A percentile compares a stretch with the other conserved stretches of the same genome.
These are phyloP conservation scores for Stentor roeselii DNA, from an alignment of 73 alveolate genomes.

Conservation along the genomic window DNA sequence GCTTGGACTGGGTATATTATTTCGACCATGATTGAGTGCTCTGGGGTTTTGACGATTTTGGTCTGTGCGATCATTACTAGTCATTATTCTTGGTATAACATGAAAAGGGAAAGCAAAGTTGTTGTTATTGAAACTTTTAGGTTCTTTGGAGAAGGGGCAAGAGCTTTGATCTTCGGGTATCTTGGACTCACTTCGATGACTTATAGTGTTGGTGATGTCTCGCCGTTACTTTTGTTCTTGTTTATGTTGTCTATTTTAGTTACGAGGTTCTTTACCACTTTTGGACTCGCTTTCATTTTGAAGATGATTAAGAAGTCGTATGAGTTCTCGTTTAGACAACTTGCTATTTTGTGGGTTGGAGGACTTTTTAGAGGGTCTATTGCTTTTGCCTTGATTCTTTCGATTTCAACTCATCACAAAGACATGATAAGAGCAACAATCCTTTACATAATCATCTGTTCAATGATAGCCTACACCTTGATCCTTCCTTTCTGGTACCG, in stretches of 20 bases:
- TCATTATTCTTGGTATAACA: constrained; percentile 80
- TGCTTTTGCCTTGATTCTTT: constrained; percentile 83
- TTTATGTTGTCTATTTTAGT: not conserved
- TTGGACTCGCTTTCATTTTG: not conserved
- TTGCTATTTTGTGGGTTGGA: constrained; percentile 46
- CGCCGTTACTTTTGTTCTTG: not conserved
- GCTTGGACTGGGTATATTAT: constrained; percentile 72
- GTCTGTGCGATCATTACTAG: constrained; percentile 75
- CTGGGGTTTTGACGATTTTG: constrained; percentile 72
- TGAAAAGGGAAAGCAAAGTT: constrained; percentile 73
- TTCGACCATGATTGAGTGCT: constrained; percentile 60
- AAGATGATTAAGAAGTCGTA: not conserved
- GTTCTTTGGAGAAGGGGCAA: constrained; percentile 77
- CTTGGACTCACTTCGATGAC: constrained; percentile 79
- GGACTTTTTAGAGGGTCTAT: constrained; percentile 89
- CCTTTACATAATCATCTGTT: not conserved
- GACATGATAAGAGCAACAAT: constrained; percentile 30
- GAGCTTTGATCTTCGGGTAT: constrained; percentile 84
- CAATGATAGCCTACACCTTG: not conserved
- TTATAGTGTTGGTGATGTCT: constrained; percentile 21
- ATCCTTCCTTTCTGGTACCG: not conserved
- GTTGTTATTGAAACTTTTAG: constrained; percentile 63
- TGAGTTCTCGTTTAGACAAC: constrained; percentile 24
- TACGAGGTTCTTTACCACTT: not conserved
- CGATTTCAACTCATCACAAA: constrained; percentile 49